phyloP scores from a whole-genome alignment of 805 yeast species.

The Saccharomycopsis sp. region DNA sequence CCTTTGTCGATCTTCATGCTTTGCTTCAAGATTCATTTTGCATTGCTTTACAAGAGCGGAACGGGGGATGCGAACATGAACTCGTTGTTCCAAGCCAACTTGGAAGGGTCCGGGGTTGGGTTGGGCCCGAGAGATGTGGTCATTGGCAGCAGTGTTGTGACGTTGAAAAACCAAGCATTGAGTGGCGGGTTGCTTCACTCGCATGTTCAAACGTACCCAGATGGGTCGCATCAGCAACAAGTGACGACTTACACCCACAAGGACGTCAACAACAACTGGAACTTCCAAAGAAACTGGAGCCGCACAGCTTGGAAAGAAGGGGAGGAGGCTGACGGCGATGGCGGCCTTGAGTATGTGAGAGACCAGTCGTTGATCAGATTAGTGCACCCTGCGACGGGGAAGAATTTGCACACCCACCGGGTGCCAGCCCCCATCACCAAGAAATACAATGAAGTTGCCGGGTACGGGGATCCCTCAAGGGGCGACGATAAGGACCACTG shows the following conservation, averaged over 20 bases:
- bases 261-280: slow-evolving; percentile 64
- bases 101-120: slow-evolving; percentile 52
- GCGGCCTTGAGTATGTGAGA: slow-evolving; percentile 27
- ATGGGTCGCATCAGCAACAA: slow-evolving; percentile 69
- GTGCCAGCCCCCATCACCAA: slow-evolving; percentile 52
- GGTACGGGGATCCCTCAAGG: slow-evolving; percentile 52
- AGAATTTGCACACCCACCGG: slow-evolving; percentile 64
- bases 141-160: slow-evolving; percentile 40
- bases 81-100: slow-evolving; percentile 70
- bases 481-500: slow-evolving; percentile 73
- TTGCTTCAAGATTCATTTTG: slow-evolving; percentile 69
- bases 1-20: slow-evolving; percentile 55
- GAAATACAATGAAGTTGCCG: slow-evolving; percentile 53
- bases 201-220: slow-evolving; percentile 61
- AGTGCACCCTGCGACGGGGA: slow-evolving; percentile 48
- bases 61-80: slow-evolving; percentile 73
- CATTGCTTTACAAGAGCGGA: slow-evolving; percentile 60
- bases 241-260: slow-evolving; percentile 69
- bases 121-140: slow-evolving; percentile 65
- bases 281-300: slow-evolving; percentile 37
- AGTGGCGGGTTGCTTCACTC: slow-evolving; percentile 70
- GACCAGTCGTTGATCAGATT: slow-evolving; percentile 57
- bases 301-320: slow-evolving; percentile 30
- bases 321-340: slow-evolving; percentile 26
- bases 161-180: slow-evolving; percentile 53